Conservation (phyloP, 768 basidiomycete species). For the Psilocybe cyanescens region DNA sequence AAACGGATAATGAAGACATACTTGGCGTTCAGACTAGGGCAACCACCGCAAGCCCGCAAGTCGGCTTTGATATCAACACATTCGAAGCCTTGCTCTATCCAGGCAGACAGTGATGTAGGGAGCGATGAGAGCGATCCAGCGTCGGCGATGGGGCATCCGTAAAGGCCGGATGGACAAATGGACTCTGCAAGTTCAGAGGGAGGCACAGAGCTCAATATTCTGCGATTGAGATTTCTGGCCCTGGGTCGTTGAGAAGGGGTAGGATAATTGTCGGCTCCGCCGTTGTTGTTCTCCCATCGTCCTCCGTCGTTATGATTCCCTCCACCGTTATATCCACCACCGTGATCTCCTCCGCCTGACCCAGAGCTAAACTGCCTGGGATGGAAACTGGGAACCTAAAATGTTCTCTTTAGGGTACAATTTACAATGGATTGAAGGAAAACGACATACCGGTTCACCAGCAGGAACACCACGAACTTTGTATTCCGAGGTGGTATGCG, state of each 20-base stretch:
- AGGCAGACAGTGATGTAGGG: slow-evolving; percentile 8
- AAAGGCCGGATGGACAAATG: slow-evolving; percentile 14
- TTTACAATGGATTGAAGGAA: neutral
- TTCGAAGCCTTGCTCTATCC: slow-evolving; percentile 14
- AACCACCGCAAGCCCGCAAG: slow-evolving; percentile 18
- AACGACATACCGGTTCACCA: neutral
- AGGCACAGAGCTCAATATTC: slow-evolving; percentile 3
- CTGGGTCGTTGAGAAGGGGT: slow-evolving; percentile 11
- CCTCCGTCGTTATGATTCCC: neutral
- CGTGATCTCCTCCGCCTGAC: neutral
- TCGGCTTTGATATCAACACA: slow-evolving; percentile 16
- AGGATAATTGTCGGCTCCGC: slow-evolving; percentile 1
- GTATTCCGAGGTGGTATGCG: neutral
- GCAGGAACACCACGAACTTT: neutral
- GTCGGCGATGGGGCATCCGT: slow-evolving; percentile 14
- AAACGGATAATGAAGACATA: neutral
- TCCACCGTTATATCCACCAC: neutral
- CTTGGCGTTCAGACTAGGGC: slow-evolving; percentile 16
- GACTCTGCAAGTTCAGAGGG: slow-evolving; percentile 13
- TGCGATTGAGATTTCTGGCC: neutral
- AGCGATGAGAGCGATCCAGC: slow-evolving; percentile 14
- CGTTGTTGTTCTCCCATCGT: neutral
- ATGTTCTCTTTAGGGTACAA: neutral
- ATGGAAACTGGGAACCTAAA: neutral
- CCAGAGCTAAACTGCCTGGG: neutral